Percentiles rank a stretch among this genome's conserved stretches.
These are phyloP conservation scores for Cerrena zonata DNA, from an alignment of 1,284 basidiomycete species.

Conservation along the genomic window DNA sequence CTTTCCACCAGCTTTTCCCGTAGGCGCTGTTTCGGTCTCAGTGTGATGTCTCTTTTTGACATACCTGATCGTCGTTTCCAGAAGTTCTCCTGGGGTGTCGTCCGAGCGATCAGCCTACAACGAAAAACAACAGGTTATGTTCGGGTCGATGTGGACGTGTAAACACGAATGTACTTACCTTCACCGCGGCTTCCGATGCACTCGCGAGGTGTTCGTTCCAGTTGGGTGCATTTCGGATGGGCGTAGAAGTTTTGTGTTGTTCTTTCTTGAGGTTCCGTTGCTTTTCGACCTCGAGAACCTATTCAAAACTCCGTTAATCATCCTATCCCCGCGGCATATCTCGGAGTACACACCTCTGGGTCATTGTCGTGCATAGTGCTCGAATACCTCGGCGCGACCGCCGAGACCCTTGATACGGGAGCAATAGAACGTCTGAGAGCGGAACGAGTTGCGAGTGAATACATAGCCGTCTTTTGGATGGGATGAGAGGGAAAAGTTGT, in stretches of 20 bases:
- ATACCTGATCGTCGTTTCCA: slow-evolving; percentile 11
- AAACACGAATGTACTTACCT: slow-evolving; percentile 35
- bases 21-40: background rate
- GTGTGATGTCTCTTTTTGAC: slow-evolving; percentile 7
- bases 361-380: slow-evolving; percentile 65
- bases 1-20: background rate
- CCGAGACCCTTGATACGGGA: slow-evolving; percentile 10
- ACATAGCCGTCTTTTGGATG: slow-evolving; percentile 9
- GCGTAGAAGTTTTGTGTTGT: slow-evolving; percentile 48
- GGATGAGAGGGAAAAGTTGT: too few species aligned
- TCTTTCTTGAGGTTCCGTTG: slow-evolving; percentile 42
- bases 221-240: slow-evolving; percentile 56
- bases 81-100: slow-evolving; percentile 8
- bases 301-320: slow-evolving; percentile 2
- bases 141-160: background rate
- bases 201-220: slow-evolving; percentile 72
- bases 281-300: slow-evolving; percentile 57
- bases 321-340: background rate
- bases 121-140: background rate
- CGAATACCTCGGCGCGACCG: slow-evolving; percentile 14
- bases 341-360: slow-evolving; percentile 40
- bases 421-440: slow-evolving; percentile 14
- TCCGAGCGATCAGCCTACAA: slow-evolving; percentile 15
- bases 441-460: slow-evolving; percentile 14
- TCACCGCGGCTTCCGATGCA: slow-evolving; percentile 62